phyloP scores from a whole-genome alignment of 1,284 basidiomycete species.

The Apiotrichum sp. region DNA sequence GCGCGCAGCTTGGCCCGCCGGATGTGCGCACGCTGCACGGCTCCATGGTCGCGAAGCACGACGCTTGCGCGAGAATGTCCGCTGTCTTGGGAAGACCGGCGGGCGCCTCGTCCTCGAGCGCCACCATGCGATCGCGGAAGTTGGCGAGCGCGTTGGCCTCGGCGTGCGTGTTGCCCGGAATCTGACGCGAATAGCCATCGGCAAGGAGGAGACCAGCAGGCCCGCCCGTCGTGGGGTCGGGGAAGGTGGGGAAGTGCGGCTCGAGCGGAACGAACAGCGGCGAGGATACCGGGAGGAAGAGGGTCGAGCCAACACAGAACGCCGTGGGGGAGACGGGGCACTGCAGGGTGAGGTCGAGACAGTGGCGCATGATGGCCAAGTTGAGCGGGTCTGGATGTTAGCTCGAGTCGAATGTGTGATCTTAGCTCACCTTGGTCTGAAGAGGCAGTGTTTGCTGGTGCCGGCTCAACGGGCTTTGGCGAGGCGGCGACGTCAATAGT shows the following conservation, averaged over 20 bases:
- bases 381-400: slow-evolving; percentile 31
- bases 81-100: slow-evolving; percentile 6
- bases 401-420: not conserved
- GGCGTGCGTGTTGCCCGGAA: slow-evolving; percentile 93
- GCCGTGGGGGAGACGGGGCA: slow-evolving; percentile 58
- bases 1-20: slow-evolving; percentile 77
- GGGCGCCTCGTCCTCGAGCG: slow-evolving; percentile 14
- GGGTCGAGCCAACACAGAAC: slow-evolving; percentile 89
- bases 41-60: slow-evolving; percentile 89
- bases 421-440: slow-evolving; percentile 7
- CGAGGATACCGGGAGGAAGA: slow-evolving; percentile 54
- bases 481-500: slow-evolving; percentile 21
- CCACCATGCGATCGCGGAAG: slow-evolving; percentile 44
- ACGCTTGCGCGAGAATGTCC: slow-evolving; percentile 21
- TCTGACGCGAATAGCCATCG: slow-evolving; percentile 84
- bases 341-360: slow-evolving; percentile 39
- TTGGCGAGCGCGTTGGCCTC: slow-evolving; percentile 91
- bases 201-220: slow-evolving; percentile 55
- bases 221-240: slow-evolving; percentile 9
- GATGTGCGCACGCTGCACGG: slow-evolving; percentile 89
- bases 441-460: not conserved
- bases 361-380: slow-evolving; percentile 39
- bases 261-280: slow-evolving; percentile 40
- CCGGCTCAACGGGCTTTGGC: slow-evolving; percentile 1
- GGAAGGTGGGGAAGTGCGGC: slow-evolving; percentile 28